Base-by-base conservation (phyloP, 106 monocot species). In the Platanthera zijinensis region DNA sequence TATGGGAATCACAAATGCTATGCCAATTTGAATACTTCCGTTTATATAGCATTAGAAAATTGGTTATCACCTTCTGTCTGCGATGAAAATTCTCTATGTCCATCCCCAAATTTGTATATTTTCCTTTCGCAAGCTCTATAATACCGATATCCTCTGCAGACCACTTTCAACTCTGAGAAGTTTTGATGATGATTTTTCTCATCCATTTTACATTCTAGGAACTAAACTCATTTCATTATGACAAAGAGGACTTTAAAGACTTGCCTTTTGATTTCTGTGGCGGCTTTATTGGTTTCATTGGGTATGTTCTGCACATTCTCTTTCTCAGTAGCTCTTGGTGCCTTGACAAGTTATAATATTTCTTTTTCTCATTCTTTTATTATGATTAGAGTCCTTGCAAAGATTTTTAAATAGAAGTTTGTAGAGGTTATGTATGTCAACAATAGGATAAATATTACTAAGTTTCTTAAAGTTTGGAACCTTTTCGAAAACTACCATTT, bases 251-350 rank as follows among this genome's bases (percentile, higher is more conserved):
- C 81, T 99, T 80, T 52, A 75, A 90, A 81, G 86, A 80, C 64
- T 77, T 99, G 63, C 99, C 99, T 8, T 99, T 99, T 92, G 92
- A 94, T 25, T 99, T 99, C 78, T 84, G 75, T 64, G 94, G 99
- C 76, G 94, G 99, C 76, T 99, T 87, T 81, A 82, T 99, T 72
- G 99, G 99, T 57, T 94, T 76, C 77, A 77, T 99, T 53, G 94
- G 99, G 94, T 92, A 93, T 71, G 76, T 72, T 18, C 22, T 21
- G 10, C 50, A 12, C 51, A 21, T 46, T 71, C 5, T 48, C n/a
- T 48, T 71, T 14, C n/a, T 71, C 70, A 17, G 7, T 71, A n/a
- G 48, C 48, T 70, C 10, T 66, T 32, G 6, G 59, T 66, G 2
- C 66, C 66, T 32, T 39, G 32, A 25, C 25, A 30, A 11, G 32